These are phyloP conservation scores for Colletotrichum noveboracense DNA, from an alignment of 2,329 filamentous ascomycete genomes.

Conservation along the genomic window DNA sequence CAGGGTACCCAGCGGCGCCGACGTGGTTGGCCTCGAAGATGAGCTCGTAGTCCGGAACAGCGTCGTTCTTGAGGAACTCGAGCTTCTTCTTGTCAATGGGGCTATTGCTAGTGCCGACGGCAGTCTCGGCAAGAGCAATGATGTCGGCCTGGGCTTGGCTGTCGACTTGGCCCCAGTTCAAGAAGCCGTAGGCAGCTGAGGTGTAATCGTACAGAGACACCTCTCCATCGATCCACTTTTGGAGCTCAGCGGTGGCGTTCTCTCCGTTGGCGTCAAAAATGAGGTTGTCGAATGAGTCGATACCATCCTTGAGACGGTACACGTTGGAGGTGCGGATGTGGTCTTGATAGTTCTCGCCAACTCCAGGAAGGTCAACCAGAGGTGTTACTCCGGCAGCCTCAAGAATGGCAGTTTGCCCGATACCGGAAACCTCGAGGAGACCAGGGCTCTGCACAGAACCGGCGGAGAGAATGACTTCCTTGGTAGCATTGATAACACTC, in stretches of 20 bases:
- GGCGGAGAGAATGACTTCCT: slow-evolving; percentile 17
- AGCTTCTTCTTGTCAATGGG: slow-evolving; percentile 44
- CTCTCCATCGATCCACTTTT: slow-evolving; percentile 35
- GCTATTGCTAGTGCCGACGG: slow-evolving; percentile 28
- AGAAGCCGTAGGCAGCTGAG: slow-evolving; percentile 40
- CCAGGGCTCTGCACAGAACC: slow-evolving; percentile 21
- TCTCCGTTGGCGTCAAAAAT: slow-evolving; percentile 25
- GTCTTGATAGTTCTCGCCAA: slow-evolving; percentile 56
- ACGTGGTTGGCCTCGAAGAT: slow-evolving; percentile 35
- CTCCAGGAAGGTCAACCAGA: slow-evolving; percentile 45
- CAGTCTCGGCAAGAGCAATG: slow-evolving; percentile 35
- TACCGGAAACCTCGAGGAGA: slow-evolving; percentile 38
- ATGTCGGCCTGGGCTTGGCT: slow-evolving; percentile 32
- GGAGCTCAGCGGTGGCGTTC: slow-evolving; percentile 41
- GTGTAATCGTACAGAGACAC: slow-evolving; percentile 42
- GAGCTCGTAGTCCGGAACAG: slow-evolving; percentile 31
- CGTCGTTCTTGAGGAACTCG: slow-evolving; percentile 37
- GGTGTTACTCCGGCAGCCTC: slow-evolving; percentile 39
- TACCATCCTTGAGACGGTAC: slow-evolving; percentile 31
- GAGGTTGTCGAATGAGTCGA: slow-evolving; percentile 32
- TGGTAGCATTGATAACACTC: not conserved
- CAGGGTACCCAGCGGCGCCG: slow-evolving; percentile 31
- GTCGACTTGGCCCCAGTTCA: slow-evolving; percentile 43
- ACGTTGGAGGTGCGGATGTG: slow-evolving; percentile 38
- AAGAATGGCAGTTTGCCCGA: slow-evolving; percentile 38